These are phyloP conservation scores for Brasenia schreberi DNA, from an alignment of 164 flowering plant genomes.

Conservation along the genomic window DNA sequence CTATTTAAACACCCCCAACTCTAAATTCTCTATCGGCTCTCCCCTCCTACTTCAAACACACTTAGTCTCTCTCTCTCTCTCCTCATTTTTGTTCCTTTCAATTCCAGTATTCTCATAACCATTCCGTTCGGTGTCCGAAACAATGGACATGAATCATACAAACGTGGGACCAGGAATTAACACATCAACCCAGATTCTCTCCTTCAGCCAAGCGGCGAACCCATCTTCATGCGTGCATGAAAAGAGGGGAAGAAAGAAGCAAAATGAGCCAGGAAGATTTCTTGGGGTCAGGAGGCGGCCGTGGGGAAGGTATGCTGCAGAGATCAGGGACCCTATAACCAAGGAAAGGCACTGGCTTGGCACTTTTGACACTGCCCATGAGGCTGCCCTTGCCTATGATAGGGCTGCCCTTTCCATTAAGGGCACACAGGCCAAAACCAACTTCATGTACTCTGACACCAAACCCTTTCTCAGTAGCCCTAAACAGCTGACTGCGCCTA, in stretches of 20 bases:
- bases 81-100: not conserved
- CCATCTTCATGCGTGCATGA: slow-evolving; percentile 23
- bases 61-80: not conserved
- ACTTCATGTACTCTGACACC: slow-evolving; percentile 63
- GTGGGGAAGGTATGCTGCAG: slow-evolving; percentile 96
- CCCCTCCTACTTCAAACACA: slow-evolving; percentile 5
- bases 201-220: slow-evolving; percentile 13
- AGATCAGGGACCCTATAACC: slow-evolving; percentile 87
- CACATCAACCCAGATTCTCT: not conserved
- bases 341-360: slow-evolving; percentile 98
- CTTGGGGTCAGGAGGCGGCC: slow-evolving; percentile 87
- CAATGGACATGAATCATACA: slow-evolving; percentile 4
- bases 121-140: not conserved
- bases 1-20: slow-evolving; percentile 9
- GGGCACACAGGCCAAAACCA: slow-evolving; percentile 90
- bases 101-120: not conserved
- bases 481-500: slow-evolving; percentile 20
- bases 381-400: slow-evolving; percentile 96
- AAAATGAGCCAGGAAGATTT: slow-evolving; percentile 78
- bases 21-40: slow-evolving; percentile 13
- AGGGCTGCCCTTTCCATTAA: slow-evolving; percentile 93
- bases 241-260: slow-evolving; percentile 61
- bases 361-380: slow-evolving; percentile 93
- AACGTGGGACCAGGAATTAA: not conserved
- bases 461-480: slow-evolving; percentile 29